Base-by-base conservation (phyloP, 768 basidiomycete species). In the Exsudoporus frostii region DNA sequence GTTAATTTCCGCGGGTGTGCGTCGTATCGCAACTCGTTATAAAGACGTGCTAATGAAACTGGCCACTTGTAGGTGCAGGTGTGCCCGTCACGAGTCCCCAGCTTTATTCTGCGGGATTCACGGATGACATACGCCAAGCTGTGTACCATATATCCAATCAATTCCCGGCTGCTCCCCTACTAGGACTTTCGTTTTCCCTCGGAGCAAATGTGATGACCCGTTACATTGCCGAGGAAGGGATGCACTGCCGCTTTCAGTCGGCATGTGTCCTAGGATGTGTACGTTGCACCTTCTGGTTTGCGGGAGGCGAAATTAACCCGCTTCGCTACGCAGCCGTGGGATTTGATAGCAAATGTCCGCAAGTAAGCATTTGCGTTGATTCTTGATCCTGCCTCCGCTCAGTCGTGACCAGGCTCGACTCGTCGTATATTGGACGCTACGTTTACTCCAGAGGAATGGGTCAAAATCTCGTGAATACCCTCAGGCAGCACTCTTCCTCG, bases 1-100 rank as follows among this genome's bases (percentile, higher is more conserved):
- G 80, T 95, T 66, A 97, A 96, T 72, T 95, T 89, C 72, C 82
- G 95, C 61, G 94, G 93, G 65, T 96, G 93, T 90, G 63, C 65
- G 87, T 80, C 33, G 17, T 37, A 46, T 46, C 45, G 41, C 46
- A 25, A 27, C 33, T 49, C 30, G 36, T 30, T 54, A 20, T 27
- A 49, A 55, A 46, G 24, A 47, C 57, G 51, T 47, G 48, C 51
- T 56, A 36, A 64, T 64, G 41, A 43, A 51, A 55, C 29, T 48
- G 45, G 42, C 25, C 29, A 19, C 50, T 47, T 61, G 22, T 65
- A 93, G 90, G 91, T 73, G 94, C 93, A 49, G 87, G 88, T 33
- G 83, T 88, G 29, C 89, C 90, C 3, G 68, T 98, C 51, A 96
- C 92, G 2, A 85, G 83, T 49, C 81, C 84, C 5, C 86, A 92